phyloP scores from a whole-genome alignment of 2,329 filamentous ascomycete genomes.

The Cytospora paraplurivora region DNA sequence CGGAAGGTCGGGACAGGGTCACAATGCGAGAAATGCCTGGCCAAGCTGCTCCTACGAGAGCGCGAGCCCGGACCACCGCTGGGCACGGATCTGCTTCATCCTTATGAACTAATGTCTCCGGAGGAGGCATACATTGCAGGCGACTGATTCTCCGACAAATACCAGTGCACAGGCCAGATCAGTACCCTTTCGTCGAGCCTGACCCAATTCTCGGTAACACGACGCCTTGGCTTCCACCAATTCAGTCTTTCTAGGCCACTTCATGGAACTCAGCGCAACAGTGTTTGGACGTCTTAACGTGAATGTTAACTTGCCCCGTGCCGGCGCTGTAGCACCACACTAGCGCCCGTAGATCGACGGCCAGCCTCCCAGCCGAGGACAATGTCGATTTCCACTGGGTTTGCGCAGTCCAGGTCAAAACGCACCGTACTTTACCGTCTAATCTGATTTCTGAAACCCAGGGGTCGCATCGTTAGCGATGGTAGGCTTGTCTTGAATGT shows the following conservation, averaged over 20 bases:
- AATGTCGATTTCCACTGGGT: neutral
- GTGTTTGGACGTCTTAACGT: too few relatives aligned
- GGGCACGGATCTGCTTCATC: conserved; percentile 3
- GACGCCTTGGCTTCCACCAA: too few relatives aligned
- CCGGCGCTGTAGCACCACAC: too few relatives aligned
- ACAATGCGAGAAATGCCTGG: neutral
- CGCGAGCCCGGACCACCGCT: neutral
- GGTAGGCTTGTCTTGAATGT: conserved; percentile 15
- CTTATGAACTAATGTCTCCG: neutral
- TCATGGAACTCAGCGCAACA: too few relatives aligned
- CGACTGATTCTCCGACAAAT: neutral
- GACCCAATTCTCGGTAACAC: too few relatives aligned
- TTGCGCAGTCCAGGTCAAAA: neutral
- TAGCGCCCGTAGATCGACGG: too few relatives aligned
- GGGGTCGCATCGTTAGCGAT: conserved; percentile 15
- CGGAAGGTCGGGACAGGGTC: conserved; percentile 2
- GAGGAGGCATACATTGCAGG: neutral
- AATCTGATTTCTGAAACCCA: conserved; percentile 12
- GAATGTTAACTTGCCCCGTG: too few relatives aligned
- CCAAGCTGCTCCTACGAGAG: neutral
- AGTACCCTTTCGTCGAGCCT: too few relatives aligned
- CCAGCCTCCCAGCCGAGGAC: too few relatives aligned
- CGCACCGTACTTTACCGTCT: conserved; percentile 11
- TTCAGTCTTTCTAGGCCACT: too few relatives aligned
- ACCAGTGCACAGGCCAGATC: too few relatives aligned